Evolutionary conservation across 768 basidiomycete species (phyloP), one percentile per base, ranked within the genome.

Genomic region (Paxillus rubicundulus): DNA sequence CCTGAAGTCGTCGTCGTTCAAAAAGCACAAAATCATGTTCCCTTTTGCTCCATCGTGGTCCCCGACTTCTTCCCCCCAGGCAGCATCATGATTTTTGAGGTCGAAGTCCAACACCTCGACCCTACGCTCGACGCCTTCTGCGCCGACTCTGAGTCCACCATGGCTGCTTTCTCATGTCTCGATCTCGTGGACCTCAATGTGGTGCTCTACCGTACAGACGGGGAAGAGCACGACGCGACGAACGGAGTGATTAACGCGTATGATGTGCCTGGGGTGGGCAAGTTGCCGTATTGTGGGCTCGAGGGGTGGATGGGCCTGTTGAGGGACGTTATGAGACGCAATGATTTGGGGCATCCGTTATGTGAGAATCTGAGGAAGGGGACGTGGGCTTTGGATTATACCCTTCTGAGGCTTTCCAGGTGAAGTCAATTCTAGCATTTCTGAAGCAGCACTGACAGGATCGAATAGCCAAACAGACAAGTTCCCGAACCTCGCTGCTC

Each of bases 301-400:
- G 92, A 98, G 63, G 97, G 97, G 2, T 99, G 95, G 93, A 98
- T 99, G 93, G 82, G 86, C 59, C 85, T 85, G 0, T 74, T 98
- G 49, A 79, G 83, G 36, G 82, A 83, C 59, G 84, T 98, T 67
- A 94, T 94, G 83, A 77, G 78, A 58, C 80, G 84, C 63, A 98
- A 98, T 68, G 94, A 99, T 66, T 79, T 98, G 24, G 3, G 97
- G 97, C 94, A 98, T 68, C 81, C 92, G 1, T 76, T 99, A 4
- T 96, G 92, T 61, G 85, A 75, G 3, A 92, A 98, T 70, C 70
- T 98, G 52, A 81, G 97, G 53, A 79, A 87, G 27, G 97, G 97
- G 7, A 78, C 78, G 14, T 98, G 97, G 97, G 89, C 96, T 12
- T 70, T 98, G 61, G 91, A 98, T 69, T 98, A 98, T 62, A 79